Evolutionary conservation across 2,329 filamentous ascomycete species (phyloP).

Genomic region (Fusarium algeriense): DNA sequence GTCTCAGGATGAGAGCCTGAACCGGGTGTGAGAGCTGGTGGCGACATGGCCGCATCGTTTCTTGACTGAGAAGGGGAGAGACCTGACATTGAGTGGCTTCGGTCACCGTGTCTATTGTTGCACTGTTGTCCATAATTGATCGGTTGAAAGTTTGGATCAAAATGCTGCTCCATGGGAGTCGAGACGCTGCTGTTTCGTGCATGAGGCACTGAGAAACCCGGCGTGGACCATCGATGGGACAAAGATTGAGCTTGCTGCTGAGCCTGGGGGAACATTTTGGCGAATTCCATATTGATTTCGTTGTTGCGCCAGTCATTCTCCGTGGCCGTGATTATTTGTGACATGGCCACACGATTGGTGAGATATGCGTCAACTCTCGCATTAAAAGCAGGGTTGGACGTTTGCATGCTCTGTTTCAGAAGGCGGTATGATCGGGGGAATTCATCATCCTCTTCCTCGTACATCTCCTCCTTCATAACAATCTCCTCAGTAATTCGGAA

Average conservation of each 20-base stretch:
- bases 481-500: constrained; percentile 87
- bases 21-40: constrained; percentile 46
- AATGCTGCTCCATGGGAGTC: constrained; percentile 32
- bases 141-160: constrained; percentile 42
- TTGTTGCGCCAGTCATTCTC: constrained; percentile 58
- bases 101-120: constrained; percentile 22
- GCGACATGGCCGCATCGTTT: constrained; percentile 38
- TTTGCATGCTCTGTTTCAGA: constrained; percentile 72
- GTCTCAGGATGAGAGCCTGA: constrained; percentile 44
- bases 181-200: constrained; percentile 19
- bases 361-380: constrained; percentile 66
- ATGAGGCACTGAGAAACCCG: constrained; percentile 30
- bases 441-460: constrained; percentile 93
- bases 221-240: constrained; percentile 41
- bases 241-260: constrained; percentile 45
- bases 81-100: constrained; percentile 37
- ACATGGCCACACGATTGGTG: constrained; percentile 58
- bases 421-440: constrained; percentile 74
- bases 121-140: constrained; percentile 40
- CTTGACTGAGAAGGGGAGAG: constrained; percentile 33
- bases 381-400: constrained; percentile 71
- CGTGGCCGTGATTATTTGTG: constrained; percentile 53
- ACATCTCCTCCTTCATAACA: constrained; percentile 93
- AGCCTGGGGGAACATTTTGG: constrained; percentile 59
- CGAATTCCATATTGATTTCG: constrained; percentile 62